These are phyloP conservation scores for Selenicereus undatus DNA, from an alignment of 148 eudicot species.

Conservation along the genomic window DNA sequence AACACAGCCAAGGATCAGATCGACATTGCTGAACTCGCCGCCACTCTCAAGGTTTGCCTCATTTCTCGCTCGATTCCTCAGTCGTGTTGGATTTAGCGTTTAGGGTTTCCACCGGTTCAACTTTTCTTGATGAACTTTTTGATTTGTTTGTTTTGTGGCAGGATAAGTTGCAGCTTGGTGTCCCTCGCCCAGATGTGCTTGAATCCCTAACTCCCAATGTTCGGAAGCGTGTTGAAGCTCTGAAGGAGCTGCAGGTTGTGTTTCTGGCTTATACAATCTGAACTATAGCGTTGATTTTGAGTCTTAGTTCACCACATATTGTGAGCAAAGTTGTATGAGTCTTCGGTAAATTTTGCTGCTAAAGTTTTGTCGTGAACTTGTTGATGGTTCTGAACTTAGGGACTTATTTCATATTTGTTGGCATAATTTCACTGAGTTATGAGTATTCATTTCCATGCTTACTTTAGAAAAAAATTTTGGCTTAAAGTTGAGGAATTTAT, in stretches of 20 bases:
- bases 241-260: background rate
- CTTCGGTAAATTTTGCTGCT: background rate
- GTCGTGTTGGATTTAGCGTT: background rate
- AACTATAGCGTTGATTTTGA: background rate
- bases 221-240: conserved; percentile 4
- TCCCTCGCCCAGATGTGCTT: background rate
- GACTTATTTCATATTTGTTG: background rate
- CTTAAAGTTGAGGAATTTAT: background rate
- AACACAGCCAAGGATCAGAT: background rate
- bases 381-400: background rate
- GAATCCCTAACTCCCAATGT: conserved; percentile 1
- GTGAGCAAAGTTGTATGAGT: too few relatives aligned
- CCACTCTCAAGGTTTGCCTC: background rate
- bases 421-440: background rate
- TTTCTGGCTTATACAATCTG: background rate
- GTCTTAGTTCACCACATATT: background rate
- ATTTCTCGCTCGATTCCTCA: background rate
- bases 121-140: background rate
- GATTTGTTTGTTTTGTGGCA: background rate
- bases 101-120: background rate
- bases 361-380: background rate
- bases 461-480: background rate
- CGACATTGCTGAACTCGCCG: background rate
- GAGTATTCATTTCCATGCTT: background rate
- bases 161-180: background rate